Percentiles rank a stretch among this genome's conserved stretches.
These are phyloP conservation scores for Lojkania enalia DNA, from an alignment of 2,329 filamentous ascomycete species.

Conservation along the genomic window DNA sequence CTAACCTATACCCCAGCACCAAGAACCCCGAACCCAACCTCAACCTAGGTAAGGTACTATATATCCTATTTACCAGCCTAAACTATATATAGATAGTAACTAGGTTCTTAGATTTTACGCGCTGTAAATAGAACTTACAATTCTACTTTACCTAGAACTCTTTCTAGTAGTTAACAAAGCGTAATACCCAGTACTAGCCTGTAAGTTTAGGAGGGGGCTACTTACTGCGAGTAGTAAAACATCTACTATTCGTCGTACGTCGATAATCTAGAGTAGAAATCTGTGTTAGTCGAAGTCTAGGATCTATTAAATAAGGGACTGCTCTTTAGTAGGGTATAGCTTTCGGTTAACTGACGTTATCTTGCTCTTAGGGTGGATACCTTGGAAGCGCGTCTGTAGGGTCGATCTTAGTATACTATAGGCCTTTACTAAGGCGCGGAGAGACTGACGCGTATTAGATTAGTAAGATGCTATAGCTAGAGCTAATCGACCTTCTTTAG, in stretches of 20 bases:
- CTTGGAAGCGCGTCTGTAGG: background rate
- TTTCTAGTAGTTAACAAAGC: too few species aligned
- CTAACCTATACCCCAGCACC: too few species aligned
- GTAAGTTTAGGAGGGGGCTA: background rate
- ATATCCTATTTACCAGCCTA: too few species aligned
- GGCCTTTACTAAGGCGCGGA: background rate
- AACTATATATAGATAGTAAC: too few species aligned
- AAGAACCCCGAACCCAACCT: too few species aligned
- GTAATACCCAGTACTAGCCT: background rate
- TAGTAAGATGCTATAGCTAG: background rate
- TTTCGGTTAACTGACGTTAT: background rate
- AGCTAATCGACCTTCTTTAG: background rate
- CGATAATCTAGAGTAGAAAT: background rate
- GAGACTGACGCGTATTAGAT: background rate
- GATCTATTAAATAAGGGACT: background rate
- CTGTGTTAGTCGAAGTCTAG: background rate
- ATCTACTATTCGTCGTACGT: background rate
- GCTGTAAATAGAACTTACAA: too few species aligned
- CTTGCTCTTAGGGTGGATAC: background rate
- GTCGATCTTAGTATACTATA: background rate
- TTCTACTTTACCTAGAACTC: too few species aligned
- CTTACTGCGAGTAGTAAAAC: background rate
- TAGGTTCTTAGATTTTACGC: too few species aligned
- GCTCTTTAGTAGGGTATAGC: background rate
- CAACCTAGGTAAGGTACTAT: too few species aligned